These are phyloP conservation scores for Arachnopeziza araneosa DNA, from an alignment of 2,329 filamentous ascomycete genomes.

Conservation along the genomic window DNA sequence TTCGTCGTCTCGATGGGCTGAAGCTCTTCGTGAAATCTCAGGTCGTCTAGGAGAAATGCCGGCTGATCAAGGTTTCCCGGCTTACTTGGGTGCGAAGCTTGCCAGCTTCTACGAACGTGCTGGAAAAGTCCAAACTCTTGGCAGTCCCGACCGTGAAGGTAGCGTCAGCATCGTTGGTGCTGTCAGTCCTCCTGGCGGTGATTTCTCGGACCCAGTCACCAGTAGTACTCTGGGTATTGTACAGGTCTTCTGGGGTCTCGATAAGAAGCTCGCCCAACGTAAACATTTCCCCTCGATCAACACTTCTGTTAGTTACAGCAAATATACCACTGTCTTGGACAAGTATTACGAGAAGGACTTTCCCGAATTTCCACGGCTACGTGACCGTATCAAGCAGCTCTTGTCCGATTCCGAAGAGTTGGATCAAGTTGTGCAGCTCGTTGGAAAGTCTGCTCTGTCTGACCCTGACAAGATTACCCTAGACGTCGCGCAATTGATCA, in stretches of 20 bases:
- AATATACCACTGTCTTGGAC: constrained; percentile 85
- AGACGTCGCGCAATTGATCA: constrained; percentile 84
- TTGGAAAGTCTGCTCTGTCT: constrained; percentile 93
- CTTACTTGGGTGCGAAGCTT: constrained; percentile 92
- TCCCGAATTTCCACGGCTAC: constrained; percentile 88
- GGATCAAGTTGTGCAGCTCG: constrained; percentile 96
- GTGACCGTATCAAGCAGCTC: constrained; percentile 89
- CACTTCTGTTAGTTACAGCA: constrained; percentile 90
- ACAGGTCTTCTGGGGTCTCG: constrained; percentile 98
- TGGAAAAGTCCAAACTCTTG: constrained; percentile 77
- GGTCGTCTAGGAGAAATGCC: constrained; percentile 99
- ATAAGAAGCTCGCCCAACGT: constrained; percentile 98
- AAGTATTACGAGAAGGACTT: constrained; percentile 91
- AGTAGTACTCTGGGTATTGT: constrained; percentile 92
- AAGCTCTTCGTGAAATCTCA: constrained; percentile 96
- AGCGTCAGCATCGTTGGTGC: constrained; percentile 97
- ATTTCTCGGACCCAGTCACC: constrained; percentile 98
- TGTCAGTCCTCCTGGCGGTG: constrained; percentile 94
- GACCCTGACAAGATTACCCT: constrained; percentile 98
- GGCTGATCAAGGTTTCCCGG: constrained; percentile 98
- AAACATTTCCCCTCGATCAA: constrained; percentile 99
- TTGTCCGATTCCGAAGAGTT: constrained; percentile 94
- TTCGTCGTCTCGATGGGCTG: constrained; percentile 95
- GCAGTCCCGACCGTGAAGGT: constrained; percentile 81
- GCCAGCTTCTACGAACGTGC: constrained; percentile 99